Evolutionary conservation across 2,329 filamentous ascomycete species (phyloP), one percentile per base, ranked within the genome.

Genomic region (Xylaria sp.): DNA sequence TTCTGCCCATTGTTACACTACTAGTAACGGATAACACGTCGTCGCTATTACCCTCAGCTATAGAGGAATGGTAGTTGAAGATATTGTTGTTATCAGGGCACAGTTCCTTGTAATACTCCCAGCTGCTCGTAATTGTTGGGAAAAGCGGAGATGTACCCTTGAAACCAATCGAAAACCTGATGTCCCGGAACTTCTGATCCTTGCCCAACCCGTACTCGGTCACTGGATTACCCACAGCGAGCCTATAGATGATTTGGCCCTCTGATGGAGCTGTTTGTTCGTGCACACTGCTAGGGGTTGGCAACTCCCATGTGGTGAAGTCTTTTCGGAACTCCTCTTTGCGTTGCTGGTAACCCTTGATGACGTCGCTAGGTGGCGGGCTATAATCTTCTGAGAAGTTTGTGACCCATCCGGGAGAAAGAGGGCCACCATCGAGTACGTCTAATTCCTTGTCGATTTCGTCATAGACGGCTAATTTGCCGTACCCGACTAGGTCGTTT

Each of bases 371-470:
- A 0, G 58, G 25, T 1, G 52, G 38, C 13, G 3, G 2, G 8
- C 17, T 2, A 41, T 21, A 52, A 3, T 25, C 13, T 2, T 8
- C 5, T 5, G 58, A 46, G 10, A 47, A 40, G 46, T 60, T 33
- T 3, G 58, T 60, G 25, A 47, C 48, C 58, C 58, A 60, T 11
- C 52, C 52, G 4, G 1, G 5, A 2, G 52, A 5, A 6, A 60
- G 6, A 27, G 46, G 17, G 13, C 58, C 58, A 4, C 58, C 58
- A 4, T 21, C 5, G 1, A 56, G 44, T 15, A 47, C 3, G 5
- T 52, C 52, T 3, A 9, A 21, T 29, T 60, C 58, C 3, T 19
- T n/a, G 15, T 60, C 58, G 25, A 60, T 52, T 33, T 44, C 46
- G n/a, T 60, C 58, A 10, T 11, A 47, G 17, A 60, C 38, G 0